These are phyloP conservation scores for Stromatinia cepivora DNA, from an alignment of 2,329 filamentous ascomycete species.

Conservation along the genomic window DNA sequence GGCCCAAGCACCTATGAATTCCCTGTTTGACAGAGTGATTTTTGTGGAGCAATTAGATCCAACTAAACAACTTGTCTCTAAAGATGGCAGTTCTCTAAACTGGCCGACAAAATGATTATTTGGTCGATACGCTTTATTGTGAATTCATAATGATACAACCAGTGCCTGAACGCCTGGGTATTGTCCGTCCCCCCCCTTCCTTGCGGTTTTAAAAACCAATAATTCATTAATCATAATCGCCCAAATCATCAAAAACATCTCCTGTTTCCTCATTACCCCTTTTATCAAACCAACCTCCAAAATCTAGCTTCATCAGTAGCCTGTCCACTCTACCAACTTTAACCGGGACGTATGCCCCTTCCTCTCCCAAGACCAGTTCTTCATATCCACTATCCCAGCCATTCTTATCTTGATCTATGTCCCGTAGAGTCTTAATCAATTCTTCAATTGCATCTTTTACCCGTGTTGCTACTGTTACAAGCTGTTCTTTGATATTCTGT, in stretches of 20 bases:
- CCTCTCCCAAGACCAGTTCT: slow-evolving; percentile 43
- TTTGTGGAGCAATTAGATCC: neutral
- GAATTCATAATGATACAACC: neutral
- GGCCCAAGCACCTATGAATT: too few species aligned
- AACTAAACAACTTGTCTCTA: neutral
- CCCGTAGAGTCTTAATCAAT: slow-evolving; percentile 55
- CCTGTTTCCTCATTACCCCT: slow-evolving; percentile 28
- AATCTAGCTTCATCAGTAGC: slow-evolving; percentile 86
- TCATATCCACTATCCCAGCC: slow-evolving; percentile 42
- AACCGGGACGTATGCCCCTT: slow-evolving; percentile 63
- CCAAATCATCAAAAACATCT: slow-evolving; percentile 32
- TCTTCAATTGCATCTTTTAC: slow-evolving; percentile 68
- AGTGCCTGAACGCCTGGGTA: slow-evolving; percentile 9
- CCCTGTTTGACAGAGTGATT: neutral
- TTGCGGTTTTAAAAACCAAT: neutral
- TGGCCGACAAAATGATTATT: neutral
- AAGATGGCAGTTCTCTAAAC: neutral
- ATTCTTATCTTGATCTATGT: slow-evolving; percentile 50
- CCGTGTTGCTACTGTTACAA: slow-evolving; percentile 61
- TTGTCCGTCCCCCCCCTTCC: neutral
- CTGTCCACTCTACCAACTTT: slow-evolving; percentile 79
- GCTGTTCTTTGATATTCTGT: slow-evolving; percentile 60
- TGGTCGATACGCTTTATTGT: neutral
- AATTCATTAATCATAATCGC: slow-evolving; percentile 26
- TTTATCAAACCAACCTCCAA: slow-evolving; percentile 42